Evolutionary conservation across 2,329 filamentous ascomycete species (phyloP), one percentile per base, ranked within the genome.

Genomic region (Colletotrichum sp.): DNA sequence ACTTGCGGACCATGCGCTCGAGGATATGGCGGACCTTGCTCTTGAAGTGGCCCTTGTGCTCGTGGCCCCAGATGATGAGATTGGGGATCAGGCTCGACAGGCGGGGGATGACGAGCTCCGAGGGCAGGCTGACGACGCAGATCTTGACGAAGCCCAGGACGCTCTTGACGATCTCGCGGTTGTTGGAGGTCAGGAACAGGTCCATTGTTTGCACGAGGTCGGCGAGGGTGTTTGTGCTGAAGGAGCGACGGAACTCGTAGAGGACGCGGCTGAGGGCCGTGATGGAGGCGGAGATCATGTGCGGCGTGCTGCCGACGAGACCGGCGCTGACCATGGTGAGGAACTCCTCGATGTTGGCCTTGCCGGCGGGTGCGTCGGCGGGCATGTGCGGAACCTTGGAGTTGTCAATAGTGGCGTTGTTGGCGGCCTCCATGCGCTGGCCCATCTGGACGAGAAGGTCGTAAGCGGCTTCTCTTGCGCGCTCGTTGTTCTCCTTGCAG

Each of bases 301-400:
- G 96, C 36, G 97, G 96, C 13, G 96, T 96, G 80, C 93, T 94
- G 72, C 96, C 96, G 3, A 96, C 97, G 69, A 99, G 91, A 86
- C 97, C 97, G 65, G 97, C 97, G 79, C 95, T 98, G 34, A 99
- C 95, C 97, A 99, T 99, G 71, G 96, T 98, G 87, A 99, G 95
- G 86, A 96, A 99, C 85, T 99, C 97, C 81, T 99, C 96, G 49
- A 99, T 91, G 57, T 91, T 96, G 25, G 97, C 96, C 4, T 91
- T 89, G 6, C 94, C 96, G 36, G 93, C 88, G 4, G 95, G 93
- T 1, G 96, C 94, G 83, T 98, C 93, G 64, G 91, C 87, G 5
- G 95, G 91, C 95, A 99, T 98, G 83, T 96, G 93, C 3, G 95
- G 91, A 4, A 98, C 94, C 83, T 96, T 95, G 79, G 92, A 93